phyloP scores from a whole-genome alignment of 768 basidiomycete genomes.

The Rhodosporidiobolus sp. region DNA sequence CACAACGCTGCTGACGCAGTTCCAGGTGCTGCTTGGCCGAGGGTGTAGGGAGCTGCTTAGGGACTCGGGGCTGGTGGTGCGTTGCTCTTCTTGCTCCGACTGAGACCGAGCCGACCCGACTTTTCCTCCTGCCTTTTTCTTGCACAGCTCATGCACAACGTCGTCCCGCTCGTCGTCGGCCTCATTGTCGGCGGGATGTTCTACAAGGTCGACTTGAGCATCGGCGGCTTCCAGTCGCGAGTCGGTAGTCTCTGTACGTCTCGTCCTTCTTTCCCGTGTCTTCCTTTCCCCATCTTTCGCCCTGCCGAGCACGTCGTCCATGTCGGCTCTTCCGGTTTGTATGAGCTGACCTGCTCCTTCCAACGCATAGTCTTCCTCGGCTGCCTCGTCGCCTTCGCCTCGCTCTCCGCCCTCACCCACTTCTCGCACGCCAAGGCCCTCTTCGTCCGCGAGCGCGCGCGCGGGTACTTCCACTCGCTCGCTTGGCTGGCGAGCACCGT shows the following conservation, averaged over 20 bases:
- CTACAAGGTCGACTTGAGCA: slow-evolving; percentile 50
- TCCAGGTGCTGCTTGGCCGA: slow-evolving; percentile 73
- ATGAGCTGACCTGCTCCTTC: too few relatives aligned
- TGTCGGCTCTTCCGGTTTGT: too few relatives aligned
- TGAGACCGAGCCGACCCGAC: background rate
- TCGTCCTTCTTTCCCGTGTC: too few relatives aligned
- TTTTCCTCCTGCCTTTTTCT: slow-evolving; percentile 61
- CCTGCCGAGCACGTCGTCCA: too few relatives aligned
- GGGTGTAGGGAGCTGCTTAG: slow-evolving; percentile 80
- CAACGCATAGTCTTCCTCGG: slow-evolving; percentile 72
- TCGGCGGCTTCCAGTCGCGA: slow-evolving; percentile 55
- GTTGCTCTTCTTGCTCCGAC: background rate
- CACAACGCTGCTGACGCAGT: slow-evolving; percentile 82
- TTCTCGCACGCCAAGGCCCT: slow-evolving; percentile 76
- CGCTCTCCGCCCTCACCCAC: slow-evolving; percentile 84
- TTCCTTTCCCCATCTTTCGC: too few relatives aligned
- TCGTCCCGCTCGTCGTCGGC: slow-evolving; percentile 68
- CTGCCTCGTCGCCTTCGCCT: slow-evolving; percentile 83
- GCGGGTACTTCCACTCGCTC: slow-evolving; percentile 80
- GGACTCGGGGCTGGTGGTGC: slow-evolving; percentile 43
- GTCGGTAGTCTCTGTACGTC: slow-evolving; percentile 70
- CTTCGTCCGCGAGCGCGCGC: slow-evolving; percentile 84
- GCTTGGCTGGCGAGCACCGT: slow-evolving; percentile 87
- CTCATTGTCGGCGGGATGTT: slow-evolving; percentile 88
- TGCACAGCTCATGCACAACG: slow-evolving; percentile 62